A percentile compares a stretch with the other conserved stretches of the same genome.
These are phyloP conservation scores for Ceratocystis ficicola DNA, from an alignment of 2,329 filamentous ascomycete genomes.

Conservation along the genomic window DNA sequence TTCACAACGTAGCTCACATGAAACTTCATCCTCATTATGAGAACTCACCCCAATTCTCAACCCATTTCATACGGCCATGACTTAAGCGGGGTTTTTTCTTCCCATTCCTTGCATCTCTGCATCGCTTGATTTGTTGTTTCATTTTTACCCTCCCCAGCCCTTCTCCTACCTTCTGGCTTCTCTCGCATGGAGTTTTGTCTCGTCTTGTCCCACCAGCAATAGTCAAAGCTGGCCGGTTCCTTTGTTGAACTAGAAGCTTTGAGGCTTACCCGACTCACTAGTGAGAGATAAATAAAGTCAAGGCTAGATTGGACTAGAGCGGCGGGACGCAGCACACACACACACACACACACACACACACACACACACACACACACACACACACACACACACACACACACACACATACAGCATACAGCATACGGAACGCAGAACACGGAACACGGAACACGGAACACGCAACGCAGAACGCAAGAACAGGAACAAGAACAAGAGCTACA, in stretches of 20 bases:
- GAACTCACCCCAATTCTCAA: not conserved
- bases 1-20: not conserved
- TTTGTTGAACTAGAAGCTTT: not conserved
- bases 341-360: not conserved
- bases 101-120: not conserved
- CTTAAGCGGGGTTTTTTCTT: not conserved
- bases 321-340: not conserved
- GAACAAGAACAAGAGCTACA: no score
- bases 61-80: not conserved
- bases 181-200: no score
- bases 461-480: no score
- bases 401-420: no score
- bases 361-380: not conserved
- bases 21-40: not conserved
- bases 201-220: no score
- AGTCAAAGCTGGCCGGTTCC: not conserved
- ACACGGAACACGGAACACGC: no score
- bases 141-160: not conserved
- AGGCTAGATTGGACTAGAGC: not conserved
- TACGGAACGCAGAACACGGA: no score
- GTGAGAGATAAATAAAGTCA: not conserved
- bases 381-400: no score
- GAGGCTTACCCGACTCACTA: not conserved
- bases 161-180: no score
- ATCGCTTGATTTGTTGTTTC: not conserved